These are phyloP conservation scores for Oenanthe javanica DNA, from an alignment of 140 eudicot genomes.

Conservation along the genomic window DNA sequence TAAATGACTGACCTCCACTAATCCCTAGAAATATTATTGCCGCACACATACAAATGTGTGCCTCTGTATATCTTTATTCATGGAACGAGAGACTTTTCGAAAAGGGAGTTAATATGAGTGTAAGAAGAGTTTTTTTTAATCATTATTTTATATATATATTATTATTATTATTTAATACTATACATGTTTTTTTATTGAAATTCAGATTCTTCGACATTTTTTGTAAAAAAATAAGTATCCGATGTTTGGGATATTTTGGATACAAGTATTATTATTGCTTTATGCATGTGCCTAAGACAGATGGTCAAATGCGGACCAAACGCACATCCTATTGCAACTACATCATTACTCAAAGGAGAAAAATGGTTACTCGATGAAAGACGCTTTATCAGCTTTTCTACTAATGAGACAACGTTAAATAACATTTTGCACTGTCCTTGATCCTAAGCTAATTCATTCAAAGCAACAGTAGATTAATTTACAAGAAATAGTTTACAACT, in stretches of 20 bases:
- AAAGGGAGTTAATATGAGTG: neutral
- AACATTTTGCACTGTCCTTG: neutral
- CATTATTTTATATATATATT: no score
- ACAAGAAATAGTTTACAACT: neutral
- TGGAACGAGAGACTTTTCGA: neutral
- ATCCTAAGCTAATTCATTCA: neutral
- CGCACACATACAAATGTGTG: neutral
- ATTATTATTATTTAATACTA: no score
- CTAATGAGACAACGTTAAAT: slow-evolving; percentile 38
- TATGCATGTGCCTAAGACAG: slow-evolving; percentile 10
- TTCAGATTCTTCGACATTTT: neutral
- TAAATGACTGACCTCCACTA: neutral
- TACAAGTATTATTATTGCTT: neutral
- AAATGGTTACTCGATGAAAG: slow-evolving; percentile 20
- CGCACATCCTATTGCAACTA: slow-evolving; percentile 9
- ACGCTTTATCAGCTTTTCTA: slow-evolving; percentile 50
- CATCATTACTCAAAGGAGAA: slow-evolving; percentile 24
- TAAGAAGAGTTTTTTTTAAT: no score
- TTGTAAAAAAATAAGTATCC: neutral
- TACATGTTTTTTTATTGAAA: no score
- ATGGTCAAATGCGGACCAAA: slow-evolving; percentile 17
- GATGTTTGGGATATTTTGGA: neutral
- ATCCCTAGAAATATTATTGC: neutral
- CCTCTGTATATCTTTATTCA: neutral
- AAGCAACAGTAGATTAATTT: neutral